Conservation (phyloP, 2,329 filamentous ascomycete genomes). For the Graphilbum fragrans region DNA sequence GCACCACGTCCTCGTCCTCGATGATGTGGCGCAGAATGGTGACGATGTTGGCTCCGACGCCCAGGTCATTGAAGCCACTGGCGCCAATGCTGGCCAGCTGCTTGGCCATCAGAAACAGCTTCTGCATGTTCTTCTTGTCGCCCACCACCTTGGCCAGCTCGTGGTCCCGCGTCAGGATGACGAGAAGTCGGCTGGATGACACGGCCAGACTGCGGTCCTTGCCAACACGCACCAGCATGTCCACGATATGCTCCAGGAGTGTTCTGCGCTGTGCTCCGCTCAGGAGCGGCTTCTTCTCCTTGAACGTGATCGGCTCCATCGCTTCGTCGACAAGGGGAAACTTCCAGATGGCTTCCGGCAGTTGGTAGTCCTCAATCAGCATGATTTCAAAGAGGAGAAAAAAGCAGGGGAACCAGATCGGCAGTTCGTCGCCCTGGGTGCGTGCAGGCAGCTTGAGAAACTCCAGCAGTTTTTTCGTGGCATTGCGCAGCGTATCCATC, state of each 20-base stretch:
- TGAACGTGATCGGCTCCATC: constrained; percentile 42
- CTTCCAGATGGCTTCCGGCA: constrained; percentile 61
- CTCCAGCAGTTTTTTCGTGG: constrained; percentile 60
- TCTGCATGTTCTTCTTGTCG: constrained; percentile 79
- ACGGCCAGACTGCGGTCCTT: constrained; percentile 80
- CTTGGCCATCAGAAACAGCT: constrained; percentile 90
- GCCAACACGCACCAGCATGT: constrained; percentile 72
- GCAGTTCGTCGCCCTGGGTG: constrained; percentile 62
- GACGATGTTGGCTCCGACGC: constrained; percentile 55
- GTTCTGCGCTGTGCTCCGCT: constrained; percentile 51
- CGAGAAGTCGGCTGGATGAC: constrained; percentile 69
- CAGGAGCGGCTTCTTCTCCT: constrained; percentile 49
- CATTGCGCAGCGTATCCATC: constrained; percentile 61
- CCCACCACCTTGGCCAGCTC: constrained; percentile 63
- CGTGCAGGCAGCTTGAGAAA: constrained; percentile 65
- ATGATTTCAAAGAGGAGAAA: constrained; percentile 83
- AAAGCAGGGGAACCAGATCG: constrained; percentile 85
- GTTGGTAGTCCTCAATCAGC: constrained; percentile 79
- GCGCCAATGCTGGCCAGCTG: constrained; percentile 74
- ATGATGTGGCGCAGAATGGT: constrained; percentile 83
- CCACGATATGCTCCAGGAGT: constrained; percentile 67
- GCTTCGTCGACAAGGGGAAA: constrained; percentile 36
- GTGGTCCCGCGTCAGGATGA: constrained; percentile 75
- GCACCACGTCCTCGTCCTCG: constrained; percentile 83
- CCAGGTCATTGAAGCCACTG: constrained; percentile 50